A percentile compares a stretch with the other conserved stretches of the same genome.
phyloP scores from a whole-genome alignment of 352 stramenopile species.

The Globisporangium carolinianum region DNA sequence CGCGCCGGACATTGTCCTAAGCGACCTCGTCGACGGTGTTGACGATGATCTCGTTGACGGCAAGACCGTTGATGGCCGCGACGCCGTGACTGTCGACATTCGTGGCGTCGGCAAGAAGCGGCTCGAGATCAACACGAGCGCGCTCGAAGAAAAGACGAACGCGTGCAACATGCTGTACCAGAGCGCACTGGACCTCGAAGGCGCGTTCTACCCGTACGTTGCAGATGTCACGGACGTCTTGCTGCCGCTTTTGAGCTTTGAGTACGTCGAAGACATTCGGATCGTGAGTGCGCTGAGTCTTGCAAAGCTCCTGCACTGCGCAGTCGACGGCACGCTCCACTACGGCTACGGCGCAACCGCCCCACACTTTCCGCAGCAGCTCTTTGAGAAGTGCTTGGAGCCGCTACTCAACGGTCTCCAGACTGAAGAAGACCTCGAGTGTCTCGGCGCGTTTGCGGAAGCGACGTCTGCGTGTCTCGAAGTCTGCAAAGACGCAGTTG shows the following conservation, averaged over 20 bases:
- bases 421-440: constrained; percentile 75
- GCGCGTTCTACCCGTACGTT: constrained; percentile 82
- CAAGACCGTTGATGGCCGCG: constrained; percentile 53
- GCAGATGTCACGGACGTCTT: constrained; percentile 64
- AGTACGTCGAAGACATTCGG: constrained; percentile 84
- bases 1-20: constrained; percentile 75
- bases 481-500: constrained; percentile 74
- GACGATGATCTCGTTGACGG: constrained; percentile 31
- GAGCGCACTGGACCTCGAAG: constrained; percentile 72
- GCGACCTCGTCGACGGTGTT: constrained; percentile 53
- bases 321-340: constrained; percentile 65
- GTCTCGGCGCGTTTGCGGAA: constrained; percentile 66
- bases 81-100: constrained; percentile 73
- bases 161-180: constrained; percentile 89
- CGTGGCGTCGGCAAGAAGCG: constrained; percentile 75
- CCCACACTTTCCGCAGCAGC: constrained; percentile 69
- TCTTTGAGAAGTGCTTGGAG: constrained; percentile 76
- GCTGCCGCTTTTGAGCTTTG: constrained; percentile 70
- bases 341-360: constrained; percentile 45
- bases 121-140: constrained; percentile 83
- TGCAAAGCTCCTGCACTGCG: constrained; percentile 60
- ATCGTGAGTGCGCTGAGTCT: constrained; percentile 75
- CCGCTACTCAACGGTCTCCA: constrained; percentile 67
- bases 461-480: constrained; percentile 67
- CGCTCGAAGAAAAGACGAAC: constrained; percentile 82